Evolutionary conservation across 345 rosid genomes (phyloP).

Genomic region (Eucalyptus albens): DNA sequence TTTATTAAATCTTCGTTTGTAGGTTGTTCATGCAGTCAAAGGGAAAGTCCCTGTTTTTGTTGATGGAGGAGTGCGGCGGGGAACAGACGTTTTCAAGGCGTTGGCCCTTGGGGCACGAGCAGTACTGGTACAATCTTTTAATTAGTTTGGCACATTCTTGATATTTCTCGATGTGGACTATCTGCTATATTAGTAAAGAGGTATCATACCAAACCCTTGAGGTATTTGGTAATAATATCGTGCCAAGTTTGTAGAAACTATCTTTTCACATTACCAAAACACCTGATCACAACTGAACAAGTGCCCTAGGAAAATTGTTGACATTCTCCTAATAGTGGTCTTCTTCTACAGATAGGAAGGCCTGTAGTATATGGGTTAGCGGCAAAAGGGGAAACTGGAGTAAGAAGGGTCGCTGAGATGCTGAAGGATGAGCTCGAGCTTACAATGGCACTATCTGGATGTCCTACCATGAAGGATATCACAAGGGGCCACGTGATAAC

Average conservation of each 20-base stretch:
- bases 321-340: not conserved
- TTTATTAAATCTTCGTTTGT: not conserved
- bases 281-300: not conserved
- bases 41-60: conserved; percentile 69
- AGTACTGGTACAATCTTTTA: conserved; percentile 47
- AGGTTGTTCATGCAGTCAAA: conserved; percentile 68
- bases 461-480: conserved; percentile 44
- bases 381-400: conserved; percentile 69
- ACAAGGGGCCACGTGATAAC: conserved; percentile 52
- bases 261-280: not conserved
- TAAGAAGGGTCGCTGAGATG: conserved; percentile 47
- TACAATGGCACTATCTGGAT: conserved; percentile 76
- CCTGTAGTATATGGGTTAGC: conserved; percentile 69
- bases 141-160: not conserved
- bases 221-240: not conserved
- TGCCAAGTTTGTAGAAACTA: not conserved
- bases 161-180: not conserved
- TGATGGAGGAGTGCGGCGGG: conserved; percentile 83
- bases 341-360: conserved; percentile 66
- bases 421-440: conserved; percentile 67
- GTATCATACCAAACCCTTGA: not conserved
- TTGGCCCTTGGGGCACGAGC: conserved; percentile 86
- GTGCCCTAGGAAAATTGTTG: not conserved
- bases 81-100: conserved; percentile 86
- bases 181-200: not conserved